These are phyloP conservation scores for Colletotrichum sublineola DNA, from an alignment of 2,329 filamentous ascomycete species.

Conservation along the genomic window DNA sequence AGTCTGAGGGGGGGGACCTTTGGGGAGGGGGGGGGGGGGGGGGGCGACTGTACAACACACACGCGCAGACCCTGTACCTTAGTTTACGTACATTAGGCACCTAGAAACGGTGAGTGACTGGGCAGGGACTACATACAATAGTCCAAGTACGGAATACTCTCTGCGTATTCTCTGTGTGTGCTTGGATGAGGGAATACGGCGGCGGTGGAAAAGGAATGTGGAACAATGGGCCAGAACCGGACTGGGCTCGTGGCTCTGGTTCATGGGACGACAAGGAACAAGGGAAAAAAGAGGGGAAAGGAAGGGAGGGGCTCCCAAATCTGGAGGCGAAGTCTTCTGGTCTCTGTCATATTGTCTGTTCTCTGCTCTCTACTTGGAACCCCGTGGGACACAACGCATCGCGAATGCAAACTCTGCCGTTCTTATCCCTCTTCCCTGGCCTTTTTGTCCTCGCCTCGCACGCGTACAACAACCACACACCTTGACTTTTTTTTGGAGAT, in stretches of 20 bases:
- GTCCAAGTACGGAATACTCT: too few relatives aligned
- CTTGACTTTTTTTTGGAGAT: neutral
- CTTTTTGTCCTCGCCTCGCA: neutral
- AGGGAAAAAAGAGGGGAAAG: neutral
- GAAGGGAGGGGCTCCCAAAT: neutral
- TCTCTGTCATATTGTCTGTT: neutral
- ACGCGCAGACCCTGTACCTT: neutral
- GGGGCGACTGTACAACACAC: constrained; percentile 7
- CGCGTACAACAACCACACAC: neutral
- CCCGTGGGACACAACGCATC: neutral
- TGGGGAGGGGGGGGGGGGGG: constrained; percentile 25
- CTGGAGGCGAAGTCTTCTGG: neutral
- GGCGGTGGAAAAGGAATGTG: neutral
- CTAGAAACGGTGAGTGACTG: too few relatives aligned
- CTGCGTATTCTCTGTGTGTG: too few relatives aligned
- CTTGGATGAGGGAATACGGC: neutral
- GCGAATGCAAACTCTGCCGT: neutral
- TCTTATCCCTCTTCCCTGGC: neutral
- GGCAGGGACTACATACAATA: too few relatives aligned
- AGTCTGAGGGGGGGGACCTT: constrained; percentile 23
- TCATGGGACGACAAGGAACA: neutral
- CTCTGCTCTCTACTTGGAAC: neutral
- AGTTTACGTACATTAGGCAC: too few relatives aligned
- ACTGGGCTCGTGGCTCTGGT: constrained; percentile 9
- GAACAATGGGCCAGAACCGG: constrained; percentile 16